Conservation (phyloP, 495 filamentous ascomycete genomes). For the Neurospora sp. region DNA sequence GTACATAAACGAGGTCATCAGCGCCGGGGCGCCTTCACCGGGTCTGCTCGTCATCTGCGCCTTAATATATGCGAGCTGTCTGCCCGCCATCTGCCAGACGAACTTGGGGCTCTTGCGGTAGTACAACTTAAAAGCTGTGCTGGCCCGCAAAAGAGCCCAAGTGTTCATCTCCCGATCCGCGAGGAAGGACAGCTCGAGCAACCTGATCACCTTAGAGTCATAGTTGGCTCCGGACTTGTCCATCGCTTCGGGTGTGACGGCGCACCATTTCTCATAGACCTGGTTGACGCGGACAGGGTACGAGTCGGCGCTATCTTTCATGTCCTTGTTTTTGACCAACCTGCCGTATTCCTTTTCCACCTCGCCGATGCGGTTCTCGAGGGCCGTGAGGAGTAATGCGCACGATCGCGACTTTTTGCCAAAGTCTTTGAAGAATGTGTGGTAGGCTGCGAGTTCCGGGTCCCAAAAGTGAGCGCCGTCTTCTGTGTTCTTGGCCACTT, state of each 20-base stretch:
- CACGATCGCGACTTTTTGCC: conserved; percentile 18
- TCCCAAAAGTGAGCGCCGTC: conserved; percentile 28
- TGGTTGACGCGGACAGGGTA: conserved; percentile 32
- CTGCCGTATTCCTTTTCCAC: conserved; percentile 23
- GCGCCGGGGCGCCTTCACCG: conserved; percentile 5
- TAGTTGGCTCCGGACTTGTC: conserved; percentile 9
- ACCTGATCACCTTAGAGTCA: conserved; percentile 19
- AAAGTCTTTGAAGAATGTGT: conserved; percentile 22
- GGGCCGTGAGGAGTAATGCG: conserved; percentile 16
- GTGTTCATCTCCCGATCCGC: conserved; percentile 19
- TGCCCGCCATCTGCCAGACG: conserved; percentile 55
- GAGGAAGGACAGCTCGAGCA: conserved; percentile 35
- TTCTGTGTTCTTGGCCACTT: conserved; percentile 9
- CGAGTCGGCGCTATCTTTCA: conserved; percentile 15
- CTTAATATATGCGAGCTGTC: conserved; percentile 55
- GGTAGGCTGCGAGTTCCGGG: conserved; percentile 37
- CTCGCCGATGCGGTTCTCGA: conserved; percentile 25
- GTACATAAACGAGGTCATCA: conserved; percentile 35
- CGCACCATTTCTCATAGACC: conserved; percentile 33
- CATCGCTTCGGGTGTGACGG: conserved; percentile 27
- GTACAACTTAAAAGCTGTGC: conserved; percentile 42
- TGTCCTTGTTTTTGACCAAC: conserved; percentile 5
- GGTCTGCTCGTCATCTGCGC: conserved; percentile 19
- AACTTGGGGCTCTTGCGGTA: conserved; percentile 30
- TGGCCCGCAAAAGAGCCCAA: conserved; percentile 55